Conservation (phyloP, 2,329 filamentous ascomycete species). For the Paecilomyces sp. region DNA sequence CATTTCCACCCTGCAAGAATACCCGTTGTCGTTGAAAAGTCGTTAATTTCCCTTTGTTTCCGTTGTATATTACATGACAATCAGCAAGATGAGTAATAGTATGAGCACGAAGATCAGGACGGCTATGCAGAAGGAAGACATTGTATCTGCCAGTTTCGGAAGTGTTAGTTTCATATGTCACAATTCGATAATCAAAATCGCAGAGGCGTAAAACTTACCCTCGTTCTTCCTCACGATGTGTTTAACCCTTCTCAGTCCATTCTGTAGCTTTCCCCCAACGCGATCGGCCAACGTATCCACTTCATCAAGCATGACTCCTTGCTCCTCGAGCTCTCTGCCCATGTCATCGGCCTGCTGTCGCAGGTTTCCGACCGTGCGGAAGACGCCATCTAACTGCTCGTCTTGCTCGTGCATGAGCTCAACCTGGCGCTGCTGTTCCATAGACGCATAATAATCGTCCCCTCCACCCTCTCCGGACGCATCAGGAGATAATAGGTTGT, state of each 20-base stretch:
- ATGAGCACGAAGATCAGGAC: constrained; percentile 84
- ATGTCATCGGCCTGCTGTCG: constrained; percentile 88
- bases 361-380: constrained; percentile 85
- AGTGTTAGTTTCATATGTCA: constrained; percentile 13
- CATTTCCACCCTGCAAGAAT: not conserved
- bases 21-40: constrained; percentile 1
- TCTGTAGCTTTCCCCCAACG: constrained; percentile 77
- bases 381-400: constrained; percentile 84
- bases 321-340: constrained; percentile 93
- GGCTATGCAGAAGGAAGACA: constrained; percentile 85
- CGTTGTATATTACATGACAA: constrained; percentile 47
- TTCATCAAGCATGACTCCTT: constrained; percentile 78
- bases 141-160: constrained; percentile 45
- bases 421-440: constrained; percentile 85
- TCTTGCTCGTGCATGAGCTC: constrained; percentile 95
- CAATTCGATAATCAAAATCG: not conserved
- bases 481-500: constrained; percentile 28
- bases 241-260: constrained; percentile 77
- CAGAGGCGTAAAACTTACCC: constrained; percentile 50
- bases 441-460: constrained; percentile 65
- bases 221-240: constrained; percentile 85
- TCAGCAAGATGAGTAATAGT: constrained; percentile 71
- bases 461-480: constrained; percentile 36
- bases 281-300: constrained; percentile 80
- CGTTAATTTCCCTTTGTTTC: constrained; percentile 4